These are phyloP conservation scores for Thamnidium elegans DNA, from an alignment of 192 early-diverging fungal species.

Conservation along the genomic window DNA sequence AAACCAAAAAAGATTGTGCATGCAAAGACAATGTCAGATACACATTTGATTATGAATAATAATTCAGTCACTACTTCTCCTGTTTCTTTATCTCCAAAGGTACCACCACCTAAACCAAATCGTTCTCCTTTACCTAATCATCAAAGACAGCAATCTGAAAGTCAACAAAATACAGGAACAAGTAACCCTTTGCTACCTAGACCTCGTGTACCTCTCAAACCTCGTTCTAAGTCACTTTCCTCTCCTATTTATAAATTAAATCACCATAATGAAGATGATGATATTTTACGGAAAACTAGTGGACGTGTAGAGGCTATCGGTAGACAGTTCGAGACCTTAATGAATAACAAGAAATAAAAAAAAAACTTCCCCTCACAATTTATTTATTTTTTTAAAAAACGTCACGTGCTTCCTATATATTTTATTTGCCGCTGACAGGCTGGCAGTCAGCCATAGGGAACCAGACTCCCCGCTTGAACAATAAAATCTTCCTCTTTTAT, in stretches of 20 bases:
- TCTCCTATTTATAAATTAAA: background rate
- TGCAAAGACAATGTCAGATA: constrained; percentile 14
- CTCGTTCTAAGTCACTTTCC: constrained; percentile 32
- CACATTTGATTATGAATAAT: background rate
- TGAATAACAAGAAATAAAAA: constrained; percentile 8
- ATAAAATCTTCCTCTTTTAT: constrained; percentile 24
- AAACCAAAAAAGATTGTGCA: background rate
- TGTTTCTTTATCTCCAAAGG: background rate
- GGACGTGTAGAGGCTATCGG: constrained; percentile 22
- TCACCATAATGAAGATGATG: too few relatives aligned
- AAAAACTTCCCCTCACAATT: constrained; percentile 15
- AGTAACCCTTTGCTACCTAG: background rate
- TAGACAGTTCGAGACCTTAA: constrained; percentile 24
- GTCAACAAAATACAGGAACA: background rate
- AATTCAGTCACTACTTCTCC: background rate
- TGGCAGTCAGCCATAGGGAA: too few relatives aligned
- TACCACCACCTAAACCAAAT: constrained; percentile 15
- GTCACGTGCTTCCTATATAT: background rate
- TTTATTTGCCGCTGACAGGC: background rate
- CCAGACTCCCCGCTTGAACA: background rate
- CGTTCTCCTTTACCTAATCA: constrained; percentile 11
- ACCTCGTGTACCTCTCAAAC: constrained; percentile 16
- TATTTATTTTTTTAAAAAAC: background rate
- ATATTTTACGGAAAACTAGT: background rate
- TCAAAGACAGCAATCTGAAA: constrained; percentile 16